Base-by-base conservation (phyloP, 2,329 filamentous ascomycete species). In the Arthrinium puccinioides region DNA sequence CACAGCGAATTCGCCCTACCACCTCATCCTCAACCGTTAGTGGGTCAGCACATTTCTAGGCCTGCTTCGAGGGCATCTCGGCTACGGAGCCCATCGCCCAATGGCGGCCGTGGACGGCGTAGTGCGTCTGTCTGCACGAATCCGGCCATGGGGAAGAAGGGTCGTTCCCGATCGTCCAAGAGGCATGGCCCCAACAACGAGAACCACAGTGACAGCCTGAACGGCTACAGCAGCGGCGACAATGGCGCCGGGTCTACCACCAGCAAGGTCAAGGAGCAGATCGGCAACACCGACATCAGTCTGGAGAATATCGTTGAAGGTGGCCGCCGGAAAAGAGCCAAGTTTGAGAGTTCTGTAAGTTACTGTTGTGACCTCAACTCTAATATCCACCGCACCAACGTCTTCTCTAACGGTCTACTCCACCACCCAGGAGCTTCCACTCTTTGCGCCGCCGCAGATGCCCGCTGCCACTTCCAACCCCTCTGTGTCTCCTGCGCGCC, bases 301-400 rank as follows among this genome's bases (percentile, higher is more conserved):
- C 79, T 96, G 50, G 89, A 96, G 51, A 98, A 98, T 59, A 97
- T 98, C 61, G 85, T 98, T 44, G 90, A 97, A 64, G 92, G 94
- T 56, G 89, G 90, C 49, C 83, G 92, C 62, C 82, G 92, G 57
- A 96, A 97, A 71, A 80, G 88, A 56, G 87, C 90, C 53, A 96
- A 95, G 64, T 84, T 84, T 66, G 90, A 97, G 62, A 97, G 90
- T 69, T 96, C 90, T 64, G 90, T 97, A 83, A 81, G 90, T 73
- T 26, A 9, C 18, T 23, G n/a, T 16, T 15, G n/a, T 15, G 18
- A 15, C 40, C 41, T 21, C 30, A 40, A 32, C 37, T 32, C 14
- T 23, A 10, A 21, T 32, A 40, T 42, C 41, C 37, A 45, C 42
- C 42, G 47, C 51, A 47, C 61, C 65, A 56, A 62, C 50, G 48